phyloP scores from a whole-genome alignment of 2,329 filamentous ascomycete species.

The Nemania abortiva region DNA sequence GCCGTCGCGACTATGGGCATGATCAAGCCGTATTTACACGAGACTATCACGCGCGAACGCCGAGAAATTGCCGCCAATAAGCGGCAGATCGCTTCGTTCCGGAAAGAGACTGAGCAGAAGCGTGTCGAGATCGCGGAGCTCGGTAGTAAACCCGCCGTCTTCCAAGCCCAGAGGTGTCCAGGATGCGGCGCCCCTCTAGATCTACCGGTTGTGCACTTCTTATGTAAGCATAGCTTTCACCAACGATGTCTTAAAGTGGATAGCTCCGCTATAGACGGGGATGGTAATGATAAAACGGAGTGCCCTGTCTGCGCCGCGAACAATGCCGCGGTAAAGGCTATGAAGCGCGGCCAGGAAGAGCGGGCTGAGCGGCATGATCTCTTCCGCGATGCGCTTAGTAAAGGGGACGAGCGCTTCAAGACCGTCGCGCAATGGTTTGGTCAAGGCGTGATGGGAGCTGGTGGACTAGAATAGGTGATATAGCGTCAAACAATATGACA shows the following conservation, averaged over 20 bases:
- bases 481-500: slow-evolving; percentile 11
- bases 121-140: slow-evolving; percentile 83
- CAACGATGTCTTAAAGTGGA: slow-evolving; percentile 81
- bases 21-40: slow-evolving; percentile 90
- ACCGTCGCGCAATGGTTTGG: slow-evolving; percentile 96
- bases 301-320: slow-evolving; percentile 87
- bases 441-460: slow-evolving; percentile 80
- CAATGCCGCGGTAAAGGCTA: slow-evolving; percentile 89
- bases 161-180: slow-evolving; percentile 89
- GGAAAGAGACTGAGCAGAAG: slow-evolving; percentile 83
- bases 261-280: slow-evolving; percentile 47
- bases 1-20: slow-evolving; percentile 94
- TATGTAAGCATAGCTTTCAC: slow-evolving; percentile 98
- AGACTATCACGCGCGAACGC: slow-evolving; percentile 89
- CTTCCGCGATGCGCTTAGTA: slow-evolving; percentile 82
- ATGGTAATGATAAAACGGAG: slow-evolving; percentile 72
- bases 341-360: slow-evolving; percentile 87
- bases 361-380: slow-evolving; percentile 88
- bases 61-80: slow-evolving; percentile 86
- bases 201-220: slow-evolving; percentile 91
- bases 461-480: slow-evolving; percentile 35
- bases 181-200: slow-evolving; percentile 84
- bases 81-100: slow-evolving; percentile 84
- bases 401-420: slow-evolving; percentile 84
- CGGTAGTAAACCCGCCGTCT: slow-evolving; percentile 82